A percentile compares a stretch with the other conserved stretches of the same genome.
These are phyloP conservation scores for Raphanus sativus DNA, from an alignment of 345 rosid genomes.

Conservation along the genomic window DNA sequence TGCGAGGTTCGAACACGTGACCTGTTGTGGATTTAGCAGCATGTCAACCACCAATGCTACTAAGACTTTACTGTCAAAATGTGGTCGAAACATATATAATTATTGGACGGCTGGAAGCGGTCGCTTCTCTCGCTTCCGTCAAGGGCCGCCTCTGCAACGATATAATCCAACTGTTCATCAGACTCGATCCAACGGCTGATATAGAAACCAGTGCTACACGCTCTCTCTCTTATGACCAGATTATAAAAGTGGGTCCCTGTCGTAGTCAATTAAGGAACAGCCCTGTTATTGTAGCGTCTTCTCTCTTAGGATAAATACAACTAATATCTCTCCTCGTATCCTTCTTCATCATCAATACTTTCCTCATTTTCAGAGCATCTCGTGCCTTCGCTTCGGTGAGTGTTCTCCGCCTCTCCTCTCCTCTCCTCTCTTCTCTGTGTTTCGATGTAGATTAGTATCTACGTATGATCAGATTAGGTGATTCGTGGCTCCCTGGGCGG, in stretches of 20 bases:
- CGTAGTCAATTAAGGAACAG: constrained; percentile 9
- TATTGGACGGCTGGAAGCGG: no score
- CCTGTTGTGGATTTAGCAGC: no score
- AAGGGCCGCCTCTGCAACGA: no score
- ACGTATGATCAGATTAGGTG: not conserved
- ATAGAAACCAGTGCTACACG: constrained; percentile 2
- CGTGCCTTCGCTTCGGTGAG: constrained; percentile 28
- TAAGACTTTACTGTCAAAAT: no score
- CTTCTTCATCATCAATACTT: constrained; percentile 12
- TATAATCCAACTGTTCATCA: not conserved
- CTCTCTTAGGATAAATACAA: constrained; percentile 28
- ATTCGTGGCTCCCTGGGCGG: not conserved
- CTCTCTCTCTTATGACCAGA: not conserved
- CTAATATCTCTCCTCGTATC: constrained; percentile 5
- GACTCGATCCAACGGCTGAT: not conserved
- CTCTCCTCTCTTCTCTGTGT: not conserved
- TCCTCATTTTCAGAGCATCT: constrained; percentile 22
- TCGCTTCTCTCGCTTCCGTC: no score
- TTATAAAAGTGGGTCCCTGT: constrained; percentile 24
- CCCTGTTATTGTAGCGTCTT: constrained; percentile 16
- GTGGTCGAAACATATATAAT: no score
- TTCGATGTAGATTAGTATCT: not conserved
- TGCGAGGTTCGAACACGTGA: no score
- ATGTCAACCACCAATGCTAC: no score
- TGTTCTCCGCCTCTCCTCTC: not conserved